A percentile compares a stretch with the other conserved stretches of the same genome.
phyloP scores from a whole-genome alignment of 768 basidiomycete genomes.

The Lyophyllum shimeji region DNA sequence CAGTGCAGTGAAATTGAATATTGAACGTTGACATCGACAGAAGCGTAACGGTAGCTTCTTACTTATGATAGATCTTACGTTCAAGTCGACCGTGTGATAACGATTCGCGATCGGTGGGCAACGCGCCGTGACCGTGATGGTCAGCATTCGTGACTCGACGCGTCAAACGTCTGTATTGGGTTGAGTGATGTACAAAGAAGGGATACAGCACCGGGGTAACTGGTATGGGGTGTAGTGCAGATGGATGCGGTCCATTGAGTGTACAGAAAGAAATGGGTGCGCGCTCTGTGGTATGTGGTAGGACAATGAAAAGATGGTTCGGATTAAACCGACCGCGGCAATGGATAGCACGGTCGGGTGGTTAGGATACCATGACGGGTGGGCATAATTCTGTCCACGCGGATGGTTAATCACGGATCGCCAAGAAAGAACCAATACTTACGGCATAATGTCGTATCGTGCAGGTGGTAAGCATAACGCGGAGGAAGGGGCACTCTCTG shows the following conservation, averaged over 20 bases:
- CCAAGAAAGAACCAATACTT: not conserved
- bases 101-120: not conserved
- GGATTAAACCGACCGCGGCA: slow-evolving; percentile 14
- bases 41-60: too few species aligned
- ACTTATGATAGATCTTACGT: too few species aligned
- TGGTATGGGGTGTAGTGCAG: slow-evolving; percentile 8
- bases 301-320: slow-evolving; percentile 4
- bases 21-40: slow-evolving; percentile 29
- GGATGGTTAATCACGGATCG: not conserved
- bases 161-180: slow-evolving; percentile 6
- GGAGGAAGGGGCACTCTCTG: slow-evolving; percentile 4
- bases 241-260: slow-evolving; percentile 7
- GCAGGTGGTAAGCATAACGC: slow-evolving; percentile 11
- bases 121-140: slow-evolving; percentile 4
- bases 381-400: slow-evolving; percentile 15
- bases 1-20: slow-evolving; percentile 38
- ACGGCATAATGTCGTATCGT: slow-evolving; percentile 21
- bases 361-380: slow-evolving; percentile 7
- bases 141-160: slow-evolving; percentile 9
- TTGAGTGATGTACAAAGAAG: slow-evolving; percentile 9
- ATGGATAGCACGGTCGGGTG: slow-evolving; percentile 7
- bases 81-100: not conserved
- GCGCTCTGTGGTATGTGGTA: slow-evolving; percentile 5
- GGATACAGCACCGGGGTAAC: slow-evolving; percentile 4
- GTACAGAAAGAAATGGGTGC: slow-evolving; percentile 7